A percentile compares a stretch with the other conserved stretches of the same genome.
These are phyloP conservation scores for Prunella vulgaris DNA, from an alignment of 257 asterid species.

Conservation along the genomic window DNA sequence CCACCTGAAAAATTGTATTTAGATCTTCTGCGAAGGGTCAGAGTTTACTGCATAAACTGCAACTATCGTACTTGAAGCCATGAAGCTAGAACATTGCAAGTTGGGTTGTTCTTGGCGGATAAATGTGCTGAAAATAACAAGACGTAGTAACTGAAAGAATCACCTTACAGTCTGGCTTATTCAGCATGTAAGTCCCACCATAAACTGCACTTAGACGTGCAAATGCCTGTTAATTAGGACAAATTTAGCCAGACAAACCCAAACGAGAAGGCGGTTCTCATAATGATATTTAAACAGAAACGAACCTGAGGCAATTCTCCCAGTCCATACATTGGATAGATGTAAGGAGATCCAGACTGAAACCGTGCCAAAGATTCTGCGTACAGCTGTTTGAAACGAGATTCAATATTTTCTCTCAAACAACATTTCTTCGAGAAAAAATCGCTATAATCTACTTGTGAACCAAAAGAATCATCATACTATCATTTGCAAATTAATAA, in stretches of 20 bases:
- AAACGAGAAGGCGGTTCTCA: neutral
- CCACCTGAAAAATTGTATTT: constrained; percentile 50
- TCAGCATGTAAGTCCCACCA: constrained; percentile 98
- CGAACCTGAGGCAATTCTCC: constrained; percentile 99
- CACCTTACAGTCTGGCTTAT: constrained; percentile 95
- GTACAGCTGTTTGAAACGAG: constrained; percentile 58
- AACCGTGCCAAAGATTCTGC: constrained; percentile 98
- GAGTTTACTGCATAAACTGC: neutral
- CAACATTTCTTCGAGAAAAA: neutral
- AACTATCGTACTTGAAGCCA: neutral
- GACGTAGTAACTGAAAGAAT: constrained; percentile 6
- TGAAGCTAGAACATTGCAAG: neutral
- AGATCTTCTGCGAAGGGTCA: neutral
- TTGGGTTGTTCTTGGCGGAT: neutral
- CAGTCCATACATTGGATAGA: constrained; percentile 92
- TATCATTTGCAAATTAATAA: neutral
- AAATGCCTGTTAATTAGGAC: constrained; percentile 64
- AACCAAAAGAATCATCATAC: neutral
- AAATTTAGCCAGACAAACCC: neutral
- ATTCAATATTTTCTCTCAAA: neutral
- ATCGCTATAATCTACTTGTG: neutral
- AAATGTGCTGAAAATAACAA: neutral
- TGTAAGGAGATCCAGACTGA: constrained; percentile 95
- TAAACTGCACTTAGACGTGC: constrained; percentile 99
- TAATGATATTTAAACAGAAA: constrained; percentile 14